Conservation (phyloP, 1,284 basidiomycete genomes). For the Pholiota adiposa region DNA sequence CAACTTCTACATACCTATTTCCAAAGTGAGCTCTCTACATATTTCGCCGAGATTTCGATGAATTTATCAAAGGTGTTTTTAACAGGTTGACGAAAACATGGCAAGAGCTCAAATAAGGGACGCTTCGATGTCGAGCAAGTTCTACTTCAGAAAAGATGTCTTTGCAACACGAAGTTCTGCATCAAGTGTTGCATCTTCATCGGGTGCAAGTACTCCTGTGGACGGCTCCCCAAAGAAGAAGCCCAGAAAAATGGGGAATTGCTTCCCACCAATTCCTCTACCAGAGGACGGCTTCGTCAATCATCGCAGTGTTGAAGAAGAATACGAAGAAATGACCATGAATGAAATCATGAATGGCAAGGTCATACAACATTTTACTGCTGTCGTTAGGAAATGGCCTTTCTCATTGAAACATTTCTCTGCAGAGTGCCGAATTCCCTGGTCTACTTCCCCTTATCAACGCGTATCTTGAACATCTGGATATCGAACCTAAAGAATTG, state of each 20-base stretch:
- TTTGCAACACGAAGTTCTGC: slow-evolving; percentile 61
- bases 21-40: slow-evolving; percentile 65
- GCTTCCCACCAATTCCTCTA: slow-evolving; percentile 62
- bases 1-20: slow-evolving; percentile 97
- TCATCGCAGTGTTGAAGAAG: slow-evolving; percentile 61
- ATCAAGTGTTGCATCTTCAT: slow-evolving; percentile 52
- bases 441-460: slow-evolving; percentile 87
- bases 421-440: slow-evolving; percentile 71
- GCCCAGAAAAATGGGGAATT: slow-evolving; percentile 70
- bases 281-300: slow-evolving; percentile 49
- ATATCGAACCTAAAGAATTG: slow-evolving; percentile 70
- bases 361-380: slow-evolving; percentile 39
- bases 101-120: slow-evolving; percentile 84
- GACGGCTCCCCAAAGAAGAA: slow-evolving; percentile 48
- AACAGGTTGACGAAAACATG: slow-evolving; percentile 98
- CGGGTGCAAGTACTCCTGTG: slow-evolving; percentile 54
- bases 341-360: slow-evolving; percentile 95
- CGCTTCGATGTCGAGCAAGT: slow-evolving; percentile 76
- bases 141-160: slow-evolving; percentile 91
- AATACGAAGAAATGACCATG: slow-evolving; percentile 92
- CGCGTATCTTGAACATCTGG: slow-evolving; percentile 88
- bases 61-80: slow-evolving; percentile 2
- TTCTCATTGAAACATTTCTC: slow-evolving; percentile 10
- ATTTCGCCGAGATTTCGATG: not conserved
- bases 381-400: slow-evolving; percentile 3